Percentiles rank a stretch among this genome's conserved stretches.
These are phyloP conservation scores for Tuber umbilicatum DNA, from an alignment of 495 filamentous ascomycete genomes.

Conservation along the genomic window DNA sequence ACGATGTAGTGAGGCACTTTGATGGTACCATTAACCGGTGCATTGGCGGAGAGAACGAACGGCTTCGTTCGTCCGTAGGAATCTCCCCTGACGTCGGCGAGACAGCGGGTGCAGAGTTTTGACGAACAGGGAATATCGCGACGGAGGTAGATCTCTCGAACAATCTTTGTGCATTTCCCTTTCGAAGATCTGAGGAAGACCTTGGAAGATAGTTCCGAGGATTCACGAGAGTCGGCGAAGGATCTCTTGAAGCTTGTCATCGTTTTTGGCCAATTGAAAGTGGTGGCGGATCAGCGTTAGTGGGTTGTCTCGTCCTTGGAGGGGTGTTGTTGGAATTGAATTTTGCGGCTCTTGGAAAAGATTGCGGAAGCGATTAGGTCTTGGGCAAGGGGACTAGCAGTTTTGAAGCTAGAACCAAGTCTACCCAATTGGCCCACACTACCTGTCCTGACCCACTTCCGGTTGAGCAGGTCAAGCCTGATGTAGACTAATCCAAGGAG, in stretches of 20 bases:
- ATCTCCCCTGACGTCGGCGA: constrained; percentile 62
- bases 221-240: constrained; percentile 70
- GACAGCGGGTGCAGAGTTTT: constrained; percentile 70
- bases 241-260: constrained; percentile 71
- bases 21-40: constrained; percentile 72
- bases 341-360: neutral
- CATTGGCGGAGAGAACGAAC: constrained; percentile 79
- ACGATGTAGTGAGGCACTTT: constrained; percentile 89
- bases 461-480: neutral
- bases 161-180: constrained; percentile 98
- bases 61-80: constrained; percentile 64
- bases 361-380: neutral
- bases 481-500: neutral
- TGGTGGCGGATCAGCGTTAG: neutral
- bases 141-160: constrained; percentile 88
- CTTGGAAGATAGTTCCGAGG: constrained; percentile 86
- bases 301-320: neutral
- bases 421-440: neutral
- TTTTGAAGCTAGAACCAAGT: neutral
- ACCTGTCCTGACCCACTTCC: too few species aligned
- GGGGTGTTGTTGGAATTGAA: neutral
- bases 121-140: constrained; percentile 98
- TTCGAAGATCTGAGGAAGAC: constrained; percentile 87
- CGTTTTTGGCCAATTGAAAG: neutral
- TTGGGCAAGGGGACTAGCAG: too few species aligned